Base-by-base conservation (phyloP, 2,329 filamentous ascomycete species). In the Pyrenophora teres region DNA sequence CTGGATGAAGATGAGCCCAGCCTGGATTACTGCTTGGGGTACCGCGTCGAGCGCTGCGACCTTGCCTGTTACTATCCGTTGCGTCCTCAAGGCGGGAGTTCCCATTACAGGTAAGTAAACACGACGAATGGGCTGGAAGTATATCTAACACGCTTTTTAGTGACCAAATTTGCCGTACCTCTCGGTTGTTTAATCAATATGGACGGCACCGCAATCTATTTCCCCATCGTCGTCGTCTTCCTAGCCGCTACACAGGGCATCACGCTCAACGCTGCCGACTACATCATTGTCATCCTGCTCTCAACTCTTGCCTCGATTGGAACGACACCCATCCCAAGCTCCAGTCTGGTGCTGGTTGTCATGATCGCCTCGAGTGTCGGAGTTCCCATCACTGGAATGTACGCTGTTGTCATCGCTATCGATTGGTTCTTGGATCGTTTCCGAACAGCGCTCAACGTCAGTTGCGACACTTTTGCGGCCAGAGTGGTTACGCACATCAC, bases 401-500 rank as follows among this genome's bases (percentile, higher is more conserved):
- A 78, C 56, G 80, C 76, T 18, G 78, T 82, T 35, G 78, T 82
- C 12, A 76, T 81, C 2, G 80, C 79, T 19, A 81, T 82, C 38
- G 80, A 82, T 56, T 83, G 80, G 80, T 77, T 83, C 64, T 70
- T 82, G n/a, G 81, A 83, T 65, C 77, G 80, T 23, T 83, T 83
- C 74, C 73, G 81, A 12, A 83, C 80, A 0, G 75, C 77, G 3
- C 62, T 77, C 46, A 83, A 83, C 53, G 80, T 83, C 37, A 77
- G 73, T 31, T 78, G 78, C n/a, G 80, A 83, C 62, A 54, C 80
- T 1, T 81, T 76, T 49, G 78, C 76, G 0, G 76, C 74, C 2
- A 61, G 58, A 2, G 64, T 80, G 23, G 59, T 80, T 3, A 58
- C 65, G 2, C 76, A 76, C 50, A 57, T 79, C 18, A 78, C 77